These are phyloP conservation scores for Fragilariopsis cylindrus DNA, from an alignment of 108 stramenopile species.

Conservation along the genomic window DNA sequence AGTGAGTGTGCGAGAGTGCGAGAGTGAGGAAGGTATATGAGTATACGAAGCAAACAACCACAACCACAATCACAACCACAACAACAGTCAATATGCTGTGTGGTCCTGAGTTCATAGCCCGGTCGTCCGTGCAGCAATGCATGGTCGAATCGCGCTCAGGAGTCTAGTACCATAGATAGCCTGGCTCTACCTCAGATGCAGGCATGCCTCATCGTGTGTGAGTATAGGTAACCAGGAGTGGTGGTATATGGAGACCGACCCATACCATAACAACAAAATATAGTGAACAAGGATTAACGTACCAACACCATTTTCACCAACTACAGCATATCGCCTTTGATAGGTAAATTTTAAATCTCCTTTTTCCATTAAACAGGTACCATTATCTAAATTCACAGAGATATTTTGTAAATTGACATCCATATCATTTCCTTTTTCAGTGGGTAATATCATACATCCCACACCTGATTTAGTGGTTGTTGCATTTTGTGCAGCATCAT, in stretches of 20 bases:
- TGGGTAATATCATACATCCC: conserved; percentile 74
- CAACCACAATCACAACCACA: no score
- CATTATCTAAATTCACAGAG: conserved; percentile 78
- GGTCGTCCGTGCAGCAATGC: no score
- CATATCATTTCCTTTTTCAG: conserved; percentile 70
- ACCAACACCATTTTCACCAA: conserved; percentile 89
- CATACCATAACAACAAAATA: no score
- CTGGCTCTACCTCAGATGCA: background rate
- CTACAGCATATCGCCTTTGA: conserved; percentile 89
- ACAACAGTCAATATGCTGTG: no score
- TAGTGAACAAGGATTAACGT: conserved; percentile 14
- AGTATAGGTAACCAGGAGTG: no score
- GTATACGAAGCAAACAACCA: no score
- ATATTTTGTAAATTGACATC: conserved; percentile 88
- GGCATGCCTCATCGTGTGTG: no score
- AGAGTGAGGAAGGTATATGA: no score
- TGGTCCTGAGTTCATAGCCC: no score
- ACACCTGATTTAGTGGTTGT: conserved; percentile 66
- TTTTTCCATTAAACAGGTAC: conserved; percentile 85
- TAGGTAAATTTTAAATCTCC: conserved; percentile 93
- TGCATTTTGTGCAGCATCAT: conserved; percentile 27
- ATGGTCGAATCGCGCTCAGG: no score
- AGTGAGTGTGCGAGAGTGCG: no score
- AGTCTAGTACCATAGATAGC: background rate
- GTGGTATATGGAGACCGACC: no score